Percentiles rank a stretch among this genome's conserved stretches.
Conservation (phyloP, 768 basidiomycete species). For the Suillus cothurnatus region DNA sequence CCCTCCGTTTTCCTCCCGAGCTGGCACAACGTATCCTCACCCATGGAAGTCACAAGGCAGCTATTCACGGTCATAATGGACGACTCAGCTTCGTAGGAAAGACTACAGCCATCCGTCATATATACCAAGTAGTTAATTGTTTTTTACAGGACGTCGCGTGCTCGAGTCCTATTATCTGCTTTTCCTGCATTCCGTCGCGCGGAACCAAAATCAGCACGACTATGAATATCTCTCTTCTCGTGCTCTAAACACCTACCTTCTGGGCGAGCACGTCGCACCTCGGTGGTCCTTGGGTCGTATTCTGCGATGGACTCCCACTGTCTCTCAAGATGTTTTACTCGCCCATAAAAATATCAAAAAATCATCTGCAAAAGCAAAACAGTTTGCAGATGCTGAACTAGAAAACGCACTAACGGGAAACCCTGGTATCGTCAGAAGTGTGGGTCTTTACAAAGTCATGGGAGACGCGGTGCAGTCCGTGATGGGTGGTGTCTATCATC, state of each 20-base stretch:
- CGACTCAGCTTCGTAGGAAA: conserved; percentile 73
- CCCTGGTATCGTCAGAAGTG: conserved; percentile 46
- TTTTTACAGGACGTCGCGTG: conserved; percentile 65
- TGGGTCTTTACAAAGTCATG: conserved; percentile 77
- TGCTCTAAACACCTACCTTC: conserved; percentile 65
- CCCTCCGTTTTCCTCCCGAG: conserved; percentile 69
- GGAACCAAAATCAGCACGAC: conserved; percentile 51
- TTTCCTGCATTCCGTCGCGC: conserved; percentile 61
- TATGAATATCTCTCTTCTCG: conserved; percentile 57
- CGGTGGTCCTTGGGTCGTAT: conserved; percentile 74
- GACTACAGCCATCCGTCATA: conserved; percentile 22
- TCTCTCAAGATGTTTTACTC: conserved; percentile 38
- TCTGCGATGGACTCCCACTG: conserved; percentile 75
- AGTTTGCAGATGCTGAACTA: conserved; percentile 28
- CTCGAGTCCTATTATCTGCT: conserved; percentile 75
- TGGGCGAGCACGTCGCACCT: conserved; percentile 75
- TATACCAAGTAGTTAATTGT: background rate
- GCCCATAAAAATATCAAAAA: conserved; percentile 5
- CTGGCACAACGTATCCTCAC: conserved; percentile 76
- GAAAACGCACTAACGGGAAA: conserved; percentile 29
- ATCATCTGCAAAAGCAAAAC: conserved; percentile 11
- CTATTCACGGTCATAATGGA: conserved; percentile 69
- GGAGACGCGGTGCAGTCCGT: conserved; percentile 78
- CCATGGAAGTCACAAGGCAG: conserved; percentile 72
- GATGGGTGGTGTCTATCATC: conserved; percentile 75